Conservation (phyloP, 2,329 filamentous ascomycete species). For the Fusarium nisikadoi region DNA sequence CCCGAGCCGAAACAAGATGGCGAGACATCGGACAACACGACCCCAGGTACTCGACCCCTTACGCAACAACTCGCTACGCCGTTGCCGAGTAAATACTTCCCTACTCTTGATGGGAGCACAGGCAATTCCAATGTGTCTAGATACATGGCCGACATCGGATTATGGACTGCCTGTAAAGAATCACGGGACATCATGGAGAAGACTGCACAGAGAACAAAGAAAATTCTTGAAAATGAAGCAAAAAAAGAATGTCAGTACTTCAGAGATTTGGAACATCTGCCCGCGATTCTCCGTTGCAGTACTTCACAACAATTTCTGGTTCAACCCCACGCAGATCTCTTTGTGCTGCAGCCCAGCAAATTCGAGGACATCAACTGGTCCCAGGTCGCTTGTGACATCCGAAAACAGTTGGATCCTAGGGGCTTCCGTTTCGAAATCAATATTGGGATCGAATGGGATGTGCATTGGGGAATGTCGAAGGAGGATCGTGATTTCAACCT, state of each 20-base stretch:
- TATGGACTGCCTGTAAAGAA: background rate
- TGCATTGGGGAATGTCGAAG: fast-evolving
- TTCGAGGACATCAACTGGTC: background rate
- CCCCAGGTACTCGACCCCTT: fast-evolving
- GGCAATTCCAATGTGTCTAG: background rate
- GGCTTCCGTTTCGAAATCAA: fast-evolving
- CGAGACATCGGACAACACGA: fast-evolving
- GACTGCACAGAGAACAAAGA: fast-evolving
- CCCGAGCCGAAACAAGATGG: fast-evolving
- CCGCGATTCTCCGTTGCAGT: background rate
- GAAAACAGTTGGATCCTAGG: background rate
- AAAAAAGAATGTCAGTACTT: fast-evolving
- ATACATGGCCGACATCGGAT: background rate
- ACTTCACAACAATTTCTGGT: background rate
- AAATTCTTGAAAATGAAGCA: background rate
- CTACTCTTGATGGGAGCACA: background rate
- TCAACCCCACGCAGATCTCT: background rate
- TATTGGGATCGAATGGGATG: background rate
- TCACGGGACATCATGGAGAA: background rate
- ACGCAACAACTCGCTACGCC: fast-evolving
- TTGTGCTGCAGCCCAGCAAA: background rate
- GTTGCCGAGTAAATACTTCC: background rate
- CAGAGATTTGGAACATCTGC: background rate
- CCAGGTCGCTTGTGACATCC: background rate
- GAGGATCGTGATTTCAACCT: fast-evolving